Percentiles rank a stretch among this genome's conserved stretches.
Conservation (phyloP, 2,329 filamentous ascomycete genomes). For the Fusarium sp. region DNA sequence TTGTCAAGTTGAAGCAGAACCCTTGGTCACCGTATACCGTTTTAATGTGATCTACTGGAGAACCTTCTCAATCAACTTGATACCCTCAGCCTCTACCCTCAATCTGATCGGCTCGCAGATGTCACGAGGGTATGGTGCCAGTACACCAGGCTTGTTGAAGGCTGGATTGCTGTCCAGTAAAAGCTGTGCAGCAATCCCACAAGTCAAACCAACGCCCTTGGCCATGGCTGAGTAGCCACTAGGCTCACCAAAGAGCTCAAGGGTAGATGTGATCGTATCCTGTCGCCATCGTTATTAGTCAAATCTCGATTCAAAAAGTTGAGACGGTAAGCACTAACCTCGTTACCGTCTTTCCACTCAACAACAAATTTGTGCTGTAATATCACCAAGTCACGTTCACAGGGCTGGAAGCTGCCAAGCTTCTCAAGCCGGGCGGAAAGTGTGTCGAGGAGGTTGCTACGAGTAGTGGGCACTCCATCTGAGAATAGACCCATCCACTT, state of each 20-base stretch:
- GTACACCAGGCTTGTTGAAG: neutral
- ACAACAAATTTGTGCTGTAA: constrained; percentile 1
- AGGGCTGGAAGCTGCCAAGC: neutral
- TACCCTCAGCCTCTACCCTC: neutral
- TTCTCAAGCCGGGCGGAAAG: neutral
- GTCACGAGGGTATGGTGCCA: neutral
- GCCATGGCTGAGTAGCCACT: neutral
- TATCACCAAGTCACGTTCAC: neutral
- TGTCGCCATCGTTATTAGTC: too few species aligned
- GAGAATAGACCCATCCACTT: neutral
- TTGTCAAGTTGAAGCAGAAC: neutral
- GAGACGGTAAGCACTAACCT: neutral
- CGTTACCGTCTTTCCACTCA: neutral
- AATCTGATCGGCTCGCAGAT: neutral
- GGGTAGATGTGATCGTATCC: too few species aligned
- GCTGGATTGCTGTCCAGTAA: neutral
- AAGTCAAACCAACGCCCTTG: neutral
- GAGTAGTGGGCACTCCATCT: neutral
- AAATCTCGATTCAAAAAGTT: too few species aligned
- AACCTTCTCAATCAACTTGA: neutral
- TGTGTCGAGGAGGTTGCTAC: neutral
- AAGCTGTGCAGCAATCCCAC: neutral
- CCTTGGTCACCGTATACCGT: neutral
- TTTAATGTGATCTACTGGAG: neutral
- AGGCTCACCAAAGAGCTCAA: neutral